Base-by-base conservation (phyloP, 768 basidiomycete genomes). In the Agaricus subrufescens region DNA sequence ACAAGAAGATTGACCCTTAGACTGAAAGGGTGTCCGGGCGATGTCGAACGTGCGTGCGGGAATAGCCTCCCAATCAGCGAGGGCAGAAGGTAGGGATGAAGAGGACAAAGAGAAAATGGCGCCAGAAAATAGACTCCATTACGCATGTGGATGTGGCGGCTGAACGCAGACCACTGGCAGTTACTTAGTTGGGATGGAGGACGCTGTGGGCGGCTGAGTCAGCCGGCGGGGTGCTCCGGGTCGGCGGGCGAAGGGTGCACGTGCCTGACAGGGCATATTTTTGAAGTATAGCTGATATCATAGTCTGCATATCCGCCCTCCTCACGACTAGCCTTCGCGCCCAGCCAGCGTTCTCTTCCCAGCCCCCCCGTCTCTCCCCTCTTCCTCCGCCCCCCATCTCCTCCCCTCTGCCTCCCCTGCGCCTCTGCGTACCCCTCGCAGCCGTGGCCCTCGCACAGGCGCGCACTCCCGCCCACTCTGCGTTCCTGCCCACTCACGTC, bases 241-340 rank as follows among this genome's bases (percentile, higher is more conserved):
- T 56, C 55, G 26, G 46, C 11, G 34, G 34, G 19, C 19, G 34
- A 19, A 44, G 25, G 34, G n/a, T 37, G 55, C 55, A 56, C 55
- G 55, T 56, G 55, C 48, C 27, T 19, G 34, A 19, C 10, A 37
- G 40, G 12, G 19, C 19, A 34, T 34, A 23, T 26, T 46, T 45
- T 56, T 42, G 25, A 49, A 45, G 53, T 47, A 46, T 47, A 42
- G 27, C 42, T 56, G 55, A 56, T 56, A 50, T 50, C 48, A 56
- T 50, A 56, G 10, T 4, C 31, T 50, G 40, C 29, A 46, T 46
- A 56, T 56, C 34, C 34, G 34, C 7, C 34, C 7, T 34, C 34
- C 34, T 34, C 34, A 34, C 7, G 11, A 34, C 34, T 34, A 7
- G 34, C 34, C 34, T 11, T 34, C 34, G 34, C 34, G 34, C 34